Evolutionary conservation across 2,329 filamentous ascomycete species (phyloP), one percentile per base, ranked within the genome.

Genomic region (Colletotrichum ledebouriae): DNA sequence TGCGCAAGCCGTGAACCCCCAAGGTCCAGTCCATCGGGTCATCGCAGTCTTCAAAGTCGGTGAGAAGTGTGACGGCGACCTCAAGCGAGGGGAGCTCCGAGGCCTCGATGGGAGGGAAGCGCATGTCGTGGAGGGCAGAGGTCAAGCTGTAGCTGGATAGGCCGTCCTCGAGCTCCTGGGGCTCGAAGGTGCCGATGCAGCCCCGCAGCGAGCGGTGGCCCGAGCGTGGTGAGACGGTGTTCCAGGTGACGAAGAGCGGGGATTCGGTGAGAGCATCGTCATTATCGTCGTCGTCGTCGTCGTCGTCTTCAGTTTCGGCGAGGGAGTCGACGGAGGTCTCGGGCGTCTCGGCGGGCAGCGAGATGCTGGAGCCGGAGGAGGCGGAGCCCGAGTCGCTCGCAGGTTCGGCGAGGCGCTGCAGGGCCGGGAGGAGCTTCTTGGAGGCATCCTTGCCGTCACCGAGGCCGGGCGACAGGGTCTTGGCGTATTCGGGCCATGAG

Each of bases 211-310:
- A 87, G 77, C 90, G 90, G 71, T 89, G 81, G 33, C 89, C 87
- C 60, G 78, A 73, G 12, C 75, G 76, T 22, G 83, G 79, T 7
- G 87, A 89, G 62, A 94, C 73, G 0, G 88, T 93, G 81, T 98
- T 97, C 94, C 95, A 98, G 7, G 94, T 97, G 53, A 99, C 93
- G 78, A 98, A 98, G 44, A 98, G 86, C 0, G 95, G 95, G 70
- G 90, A 89, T 47, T 87, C 85, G 65, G 80, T 79, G 73, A 72
- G 25, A 25, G 25, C 25, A 25, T 68, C 53, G 72, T 68, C 71
- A 74, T 75, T 69, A 76, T 76, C 50, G 75, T 72, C 57, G 42
- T 72, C 68, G 41, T 34, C 49, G 37, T 57, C 37, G 20, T 57
- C 53, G 39, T 34, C 49, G 20, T 57, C 53, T 20, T 57, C 53